Percentiles rank a stretch among this genome's conserved stretches.
Conservation (phyloP, 2,329 filamentous ascomycete genomes). For the Cordyceps javanica region DNA sequence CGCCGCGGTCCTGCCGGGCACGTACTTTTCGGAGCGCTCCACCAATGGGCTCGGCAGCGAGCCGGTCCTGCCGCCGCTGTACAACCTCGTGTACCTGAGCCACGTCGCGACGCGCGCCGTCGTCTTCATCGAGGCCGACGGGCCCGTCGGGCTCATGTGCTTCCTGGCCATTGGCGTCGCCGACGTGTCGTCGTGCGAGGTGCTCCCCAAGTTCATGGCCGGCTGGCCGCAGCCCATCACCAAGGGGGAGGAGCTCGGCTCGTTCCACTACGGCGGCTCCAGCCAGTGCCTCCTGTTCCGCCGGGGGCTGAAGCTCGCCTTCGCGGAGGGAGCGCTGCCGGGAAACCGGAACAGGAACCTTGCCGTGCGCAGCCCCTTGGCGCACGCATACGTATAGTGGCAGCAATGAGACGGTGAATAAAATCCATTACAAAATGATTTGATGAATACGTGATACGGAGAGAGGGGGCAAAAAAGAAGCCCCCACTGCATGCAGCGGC, state of each 20-base stretch:
- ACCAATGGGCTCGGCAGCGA: constrained; percentile 11
- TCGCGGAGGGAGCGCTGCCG: constrained; percentile 15
- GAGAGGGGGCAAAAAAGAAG: too few relatives aligned
- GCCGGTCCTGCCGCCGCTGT: constrained; percentile 13
- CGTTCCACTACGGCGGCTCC: constrained; percentile 68
- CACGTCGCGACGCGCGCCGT: constrained; percentile 58
- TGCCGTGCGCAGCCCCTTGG: background rate
- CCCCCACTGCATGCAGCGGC: too few relatives aligned
- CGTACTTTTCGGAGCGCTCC: constrained; percentile 52
- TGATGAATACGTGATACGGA: too few relatives aligned
- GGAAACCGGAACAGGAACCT: background rate
- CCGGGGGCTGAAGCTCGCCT: constrained; percentile 37
- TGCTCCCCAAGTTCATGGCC: constrained; percentile 28
- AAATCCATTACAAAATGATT: too few relatives aligned
- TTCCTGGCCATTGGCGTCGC: constrained; percentile 67
- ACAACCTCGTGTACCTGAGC: constrained; percentile 56
- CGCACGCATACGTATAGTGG: background rate
- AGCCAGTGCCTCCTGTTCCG: constrained; percentile 60
- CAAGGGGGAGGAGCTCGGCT: constrained; percentile 64
- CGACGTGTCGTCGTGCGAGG: constrained; percentile 60
- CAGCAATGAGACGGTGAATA: too few relatives aligned
- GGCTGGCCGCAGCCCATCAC: constrained; percentile 1
- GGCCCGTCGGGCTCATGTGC: constrained; percentile 59
- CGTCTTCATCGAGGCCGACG: constrained; percentile 61
- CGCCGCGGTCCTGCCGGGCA: constrained; percentile 48